These are phyloP conservation scores for Pseudovirgaria hyperparasitica DNA, from an alignment of 2,329 filamentous ascomycete genomes.

Conservation along the genomic window DNA sequence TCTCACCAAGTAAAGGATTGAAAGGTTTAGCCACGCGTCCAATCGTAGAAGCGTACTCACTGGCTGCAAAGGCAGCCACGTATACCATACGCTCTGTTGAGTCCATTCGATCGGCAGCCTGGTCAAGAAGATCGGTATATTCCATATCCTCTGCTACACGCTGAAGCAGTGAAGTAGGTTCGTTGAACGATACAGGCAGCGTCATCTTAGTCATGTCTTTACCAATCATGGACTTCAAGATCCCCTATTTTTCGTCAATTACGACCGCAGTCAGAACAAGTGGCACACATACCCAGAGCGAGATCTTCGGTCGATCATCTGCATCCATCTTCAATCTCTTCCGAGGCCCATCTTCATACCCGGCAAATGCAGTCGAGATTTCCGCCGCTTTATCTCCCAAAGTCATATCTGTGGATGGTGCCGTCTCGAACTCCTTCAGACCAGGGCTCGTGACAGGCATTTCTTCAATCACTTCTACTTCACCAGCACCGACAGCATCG, in stretches of 20 bases:
- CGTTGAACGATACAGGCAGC: conserved; percentile 93
- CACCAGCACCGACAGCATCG: conserved; percentile 86
- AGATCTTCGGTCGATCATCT: conserved; percentile 86
- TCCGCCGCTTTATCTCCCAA: conserved; percentile 43
- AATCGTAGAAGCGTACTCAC: conserved; percentile 93
- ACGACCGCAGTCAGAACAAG: conserved; percentile 1
- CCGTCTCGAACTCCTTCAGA: conserved; percentile 21
- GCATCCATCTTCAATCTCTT: conserved; percentile 74
- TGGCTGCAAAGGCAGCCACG: conserved; percentile 88
- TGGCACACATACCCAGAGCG: conserved; percentile 66
- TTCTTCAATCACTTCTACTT: conserved; percentile 68
- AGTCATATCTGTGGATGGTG: conserved; percentile 30
- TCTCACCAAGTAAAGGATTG: conserved; percentile 91
- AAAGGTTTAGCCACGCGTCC: conserved; percentile 96
- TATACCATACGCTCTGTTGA: conserved; percentile 88
- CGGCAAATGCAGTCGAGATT: conserved; percentile 67
- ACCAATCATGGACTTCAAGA: conserved; percentile 98
- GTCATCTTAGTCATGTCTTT: conserved; percentile 99
- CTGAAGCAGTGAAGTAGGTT: conserved; percentile 89
- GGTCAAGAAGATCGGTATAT: conserved; percentile 84
- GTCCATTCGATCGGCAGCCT: conserved; percentile 71
- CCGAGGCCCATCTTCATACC: conserved; percentile 83
- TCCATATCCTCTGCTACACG: conserved; percentile 97
- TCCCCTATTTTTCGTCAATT: conserved; percentile 48
- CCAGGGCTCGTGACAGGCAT: conserved; percentile 37